Evolutionary conservation across 1,139 yeast genomes (phyloP).

Genomic region (Candida pseudoviswanathii): DNA sequence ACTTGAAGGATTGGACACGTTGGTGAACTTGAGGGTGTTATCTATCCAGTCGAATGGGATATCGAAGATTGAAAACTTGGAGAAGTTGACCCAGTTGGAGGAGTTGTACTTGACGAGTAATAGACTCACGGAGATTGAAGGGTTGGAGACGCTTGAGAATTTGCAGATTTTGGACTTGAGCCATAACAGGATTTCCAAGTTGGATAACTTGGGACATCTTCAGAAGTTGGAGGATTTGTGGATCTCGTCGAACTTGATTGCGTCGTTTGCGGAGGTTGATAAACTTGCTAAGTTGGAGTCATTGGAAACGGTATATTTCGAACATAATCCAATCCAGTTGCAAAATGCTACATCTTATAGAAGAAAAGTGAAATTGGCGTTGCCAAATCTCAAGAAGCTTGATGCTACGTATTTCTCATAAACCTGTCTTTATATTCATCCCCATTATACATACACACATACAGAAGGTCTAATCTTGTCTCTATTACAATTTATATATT

Average conservation of each 20-base stretch:
- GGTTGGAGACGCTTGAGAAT: slow-evolving; percentile 69
- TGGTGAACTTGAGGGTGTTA: slow-evolving; percentile 68
- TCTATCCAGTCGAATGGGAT: slow-evolving; percentile 90
- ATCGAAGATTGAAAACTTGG: slow-evolving; percentile 80
- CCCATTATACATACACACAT: neutral
- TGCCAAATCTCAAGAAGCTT: slow-evolving; percentile 78
- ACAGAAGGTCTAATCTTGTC: neutral
- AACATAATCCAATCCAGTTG: slow-evolving; percentile 87
- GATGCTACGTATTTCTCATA: slow-evolving; percentile 71
- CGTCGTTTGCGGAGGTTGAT: slow-evolving; percentile 68
- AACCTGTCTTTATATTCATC: neutral
- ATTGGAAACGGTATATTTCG: slow-evolving; percentile 89
- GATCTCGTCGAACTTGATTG: slow-evolving; percentile 81
- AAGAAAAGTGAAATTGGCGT: slow-evolving; percentile 71
- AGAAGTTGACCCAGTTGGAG: slow-evolving; percentile 67
- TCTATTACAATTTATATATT: slow-evolving; percentile 2
- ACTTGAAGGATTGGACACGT: slow-evolving; percentile 63
- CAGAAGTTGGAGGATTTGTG: slow-evolving; percentile 81
- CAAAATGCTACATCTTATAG: slow-evolving; percentile 79
- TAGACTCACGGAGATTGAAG: slow-evolving; percentile 74
- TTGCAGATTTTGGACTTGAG: slow-evolving; percentile 81
- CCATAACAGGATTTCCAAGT: slow-evolving; percentile 61
- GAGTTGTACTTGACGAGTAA: slow-evolving; percentile 90
- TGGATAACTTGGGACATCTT: slow-evolving; percentile 70
- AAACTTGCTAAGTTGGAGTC: slow-evolving; percentile 60